A percentile compares a stretch with the other conserved stretches of the same genome.
These are phyloP conservation scores for Didymella pomorum DNA, from an alignment of 2,329 filamentous ascomycete genomes.

Conservation along the genomic window DNA sequence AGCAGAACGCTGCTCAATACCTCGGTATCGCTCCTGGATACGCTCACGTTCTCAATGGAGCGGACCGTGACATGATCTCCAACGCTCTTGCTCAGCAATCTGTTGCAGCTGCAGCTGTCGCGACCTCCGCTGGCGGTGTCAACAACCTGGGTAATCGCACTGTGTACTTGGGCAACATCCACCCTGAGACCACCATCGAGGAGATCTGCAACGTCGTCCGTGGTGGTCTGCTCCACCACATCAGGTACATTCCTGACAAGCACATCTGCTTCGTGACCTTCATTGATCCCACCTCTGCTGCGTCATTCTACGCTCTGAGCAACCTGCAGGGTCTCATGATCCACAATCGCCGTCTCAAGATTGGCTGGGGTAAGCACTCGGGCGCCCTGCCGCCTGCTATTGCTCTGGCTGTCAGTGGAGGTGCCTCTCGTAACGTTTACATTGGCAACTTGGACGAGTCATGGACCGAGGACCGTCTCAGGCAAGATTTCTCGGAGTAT, in stretches of 20 bases:
- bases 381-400: constrained; percentile 95
- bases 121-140: constrained; percentile 93
- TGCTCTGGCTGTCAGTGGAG: constrained; percentile 92
- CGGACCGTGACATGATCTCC: constrained; percentile 95
- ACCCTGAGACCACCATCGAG: constrained; percentile 98
- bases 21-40: constrained; percentile 96
- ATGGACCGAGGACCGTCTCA: constrained; percentile 94
- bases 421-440: constrained; percentile 98
- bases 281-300: constrained; percentile 96
- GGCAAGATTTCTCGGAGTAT: constrained; percentile 96
- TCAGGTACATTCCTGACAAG: constrained; percentile 99
- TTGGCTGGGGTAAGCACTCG: constrained; percentile 99
- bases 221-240: constrained; percentile 93
- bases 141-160: constrained; percentile 98
- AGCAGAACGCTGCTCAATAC: constrained; percentile 98
- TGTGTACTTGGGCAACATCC: constrained; percentile 97
- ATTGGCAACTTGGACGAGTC: constrained; percentile 97
- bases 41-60: constrained; percentile 93
- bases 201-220: constrained; percentile 99
- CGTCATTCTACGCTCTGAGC: constrained; percentile 96
- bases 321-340: constrained; percentile 99
- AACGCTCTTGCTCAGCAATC: constrained; percentile 97
- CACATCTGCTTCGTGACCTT: constrained; percentile 99
- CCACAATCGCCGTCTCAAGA: constrained; percentile 96
- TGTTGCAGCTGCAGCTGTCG: constrained; percentile 93